phyloP scores from a whole-genome alignment of 2,329 filamentous ascomycete species.

The Beauveria asiatica region DNA sequence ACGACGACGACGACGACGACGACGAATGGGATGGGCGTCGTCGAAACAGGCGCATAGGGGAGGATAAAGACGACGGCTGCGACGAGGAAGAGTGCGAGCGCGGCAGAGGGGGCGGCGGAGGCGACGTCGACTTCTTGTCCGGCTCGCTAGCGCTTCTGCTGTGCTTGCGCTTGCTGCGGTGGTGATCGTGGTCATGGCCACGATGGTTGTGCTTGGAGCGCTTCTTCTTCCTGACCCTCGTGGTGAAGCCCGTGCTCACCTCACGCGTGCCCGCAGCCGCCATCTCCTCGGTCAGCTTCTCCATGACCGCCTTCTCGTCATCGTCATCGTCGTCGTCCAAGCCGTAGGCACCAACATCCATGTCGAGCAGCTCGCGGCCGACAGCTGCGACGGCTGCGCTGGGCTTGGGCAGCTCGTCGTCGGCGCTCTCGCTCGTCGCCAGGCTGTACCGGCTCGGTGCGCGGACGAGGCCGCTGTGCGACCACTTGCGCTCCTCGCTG shows the following conservation, averaged over 20 bases:
- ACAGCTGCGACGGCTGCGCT: slow-evolving; percentile 49
- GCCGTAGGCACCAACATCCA: slow-evolving; percentile 31
- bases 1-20: not conserved
- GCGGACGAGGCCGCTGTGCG: slow-evolving; percentile 20
- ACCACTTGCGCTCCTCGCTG: slow-evolving; percentile 33
- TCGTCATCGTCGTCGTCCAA: slow-evolving; percentile 24
- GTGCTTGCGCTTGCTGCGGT: slow-evolving; percentile 21
- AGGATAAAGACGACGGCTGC: slow-evolving; percentile 12
- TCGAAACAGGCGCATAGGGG: slow-evolving; percentile 6
- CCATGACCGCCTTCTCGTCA: slow-evolving; percentile 19
- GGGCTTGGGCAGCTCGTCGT: slow-evolving; percentile 33
- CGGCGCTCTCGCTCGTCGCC: slow-evolving; percentile 25
- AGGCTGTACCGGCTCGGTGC: slow-evolving; percentile 19
- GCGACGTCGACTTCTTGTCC: slow-evolving; percentile 13
- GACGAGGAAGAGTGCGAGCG: slow-evolving; percentile 11
- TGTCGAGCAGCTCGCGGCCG: slow-evolving; percentile 36
- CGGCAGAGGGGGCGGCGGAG: slow-evolving; percentile 11
- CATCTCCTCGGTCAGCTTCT: slow-evolving; percentile 26
- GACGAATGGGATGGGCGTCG: slow-evolving; percentile 1
- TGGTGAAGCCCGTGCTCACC: slow-evolving; percentile 30
- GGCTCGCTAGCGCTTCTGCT: slow-evolving; percentile 19
- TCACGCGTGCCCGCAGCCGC: slow-evolving; percentile 21
- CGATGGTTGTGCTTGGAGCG: slow-evolving; percentile 26
- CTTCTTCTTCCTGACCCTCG: slow-evolving; percentile 40
- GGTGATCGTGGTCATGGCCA: slow-evolving; percentile 19